Base-by-base conservation (phyloP, 495 filamentous ascomycete genomes). In the Lepidopterella palustris region DNA sequence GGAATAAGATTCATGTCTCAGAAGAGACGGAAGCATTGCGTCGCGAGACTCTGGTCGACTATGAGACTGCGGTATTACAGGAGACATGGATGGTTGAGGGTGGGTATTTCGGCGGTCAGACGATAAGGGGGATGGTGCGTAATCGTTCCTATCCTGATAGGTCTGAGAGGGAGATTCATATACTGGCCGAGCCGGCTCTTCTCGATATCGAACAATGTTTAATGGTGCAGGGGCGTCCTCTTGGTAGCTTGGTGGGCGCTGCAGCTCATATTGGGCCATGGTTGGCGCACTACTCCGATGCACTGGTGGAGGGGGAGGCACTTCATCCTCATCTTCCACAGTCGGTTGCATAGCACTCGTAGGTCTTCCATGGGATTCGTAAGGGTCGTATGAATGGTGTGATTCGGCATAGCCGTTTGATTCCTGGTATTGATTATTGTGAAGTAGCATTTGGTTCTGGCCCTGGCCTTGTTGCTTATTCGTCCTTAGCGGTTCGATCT, bases 261-360 rank as follows among this genome's bases (percentile, higher is more conserved):
- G 45, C 9, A 55, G 31, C 10, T 58, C 55, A 40, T 60, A 65
- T 24, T 64, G 68, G 0, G 62, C 25, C 42, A 68, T 53, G 20
- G 63, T 55, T 2, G 70, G 55, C 10, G 71, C 69, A 47, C 68
- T 70, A 54, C 64, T 74, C 39, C 72, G 61, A 48, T 76, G 73
- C 25, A 67, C 63, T 5, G 73, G 73, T 10, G 72, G 72, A 32
- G 73, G 73, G 20, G 73, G 73, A 24, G 73, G 73, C 18, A 61
- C 28, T 29, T 67, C 64, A 39, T 68, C 68, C 42, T 71, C 71
- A 45, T 68, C 66, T 56, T 69, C 66, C 1, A 70, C 69, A 20
- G 69, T 69, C 15, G 69, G 69, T 56, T 71, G 69, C 67, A 71
- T 68, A 3, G 58, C 40, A 29, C 52, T 52, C 21, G 28, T 24